Evolutionary conservation across 768 basidiomycete species (phyloP), one percentile per base, ranked within the genome.

Genomic region (Amanita pseudoporphyria): DNA sequence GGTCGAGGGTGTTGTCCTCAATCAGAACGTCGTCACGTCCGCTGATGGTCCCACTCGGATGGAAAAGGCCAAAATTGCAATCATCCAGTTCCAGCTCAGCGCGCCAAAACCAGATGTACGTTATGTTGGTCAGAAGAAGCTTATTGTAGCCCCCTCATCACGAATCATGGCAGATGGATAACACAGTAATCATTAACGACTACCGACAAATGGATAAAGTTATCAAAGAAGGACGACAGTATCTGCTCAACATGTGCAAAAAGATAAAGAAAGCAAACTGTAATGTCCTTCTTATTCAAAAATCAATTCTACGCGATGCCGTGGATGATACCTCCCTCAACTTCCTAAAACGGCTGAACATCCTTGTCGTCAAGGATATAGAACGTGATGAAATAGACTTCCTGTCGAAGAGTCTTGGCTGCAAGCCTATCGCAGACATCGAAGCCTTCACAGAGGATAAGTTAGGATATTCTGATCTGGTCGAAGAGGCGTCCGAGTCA

Each of bases 171-270:
- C 57, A 97, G 94, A 99, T 99, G 95, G 96, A 99, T 68, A 98
- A 99, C 72, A 97, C 95, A 4, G 93, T 99, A 38, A 87, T 98
- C 45, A 97, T 99, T 58, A 98, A 95, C 55, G 95, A 99, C 68
- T 99, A 99, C 70, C 85, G 96, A 14, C 96, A 97, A 65, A 98
- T 99, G 95, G 96, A 98, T 76, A 96, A 97, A 66, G 93, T 98
- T 52, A 85, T 99, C 69, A 98, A 99, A 68, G 96, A 99, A 67
- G 95, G 95, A 51, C 87, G 96, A 40, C 90, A 94, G 67, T 98
- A 99, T 66, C 78, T 99, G 51, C 82, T 99, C 60, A 97, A 93
- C 64, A 80, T 98, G 47, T 95, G 91, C 82, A 98, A 98, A 70
- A 94, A 93, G 69, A 98, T 99, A 69, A 99, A 98, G 67, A 97